Evolutionary conservation across 2,329 filamentous ascomycete genomes (phyloP).

Genomic region (Fusarium annulatum): DNA sequence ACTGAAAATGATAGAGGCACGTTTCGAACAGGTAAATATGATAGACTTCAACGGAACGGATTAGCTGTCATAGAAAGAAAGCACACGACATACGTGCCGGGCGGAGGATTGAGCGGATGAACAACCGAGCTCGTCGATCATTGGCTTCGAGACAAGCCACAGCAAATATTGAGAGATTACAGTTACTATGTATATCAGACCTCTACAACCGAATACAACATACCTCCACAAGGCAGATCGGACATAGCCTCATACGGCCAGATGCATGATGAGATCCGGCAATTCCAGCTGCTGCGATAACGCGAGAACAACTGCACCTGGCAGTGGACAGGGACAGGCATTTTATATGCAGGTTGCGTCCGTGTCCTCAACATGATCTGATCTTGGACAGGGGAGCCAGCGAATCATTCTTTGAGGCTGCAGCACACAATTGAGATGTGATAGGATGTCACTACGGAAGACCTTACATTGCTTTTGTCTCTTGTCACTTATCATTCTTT

Average conservation of each 20-base stretch:
- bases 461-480: background rate
- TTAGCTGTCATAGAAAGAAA: background rate
- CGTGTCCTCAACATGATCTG: background rate
- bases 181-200: background rate
- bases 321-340: background rate
- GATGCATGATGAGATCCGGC: background rate
- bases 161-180: background rate
- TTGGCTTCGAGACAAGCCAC: background rate
- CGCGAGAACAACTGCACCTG: background rate
- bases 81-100: background rate
- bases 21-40: background rate
- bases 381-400: background rate
- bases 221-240: background rate
- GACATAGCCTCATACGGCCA: background rate
- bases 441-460: background rate
- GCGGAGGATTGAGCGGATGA: background rate
- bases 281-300: background rate
- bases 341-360: background rate
- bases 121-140: background rate
- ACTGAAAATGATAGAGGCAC: background rate
- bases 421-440: background rate
- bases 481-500: background rate
- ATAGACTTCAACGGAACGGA: background rate
- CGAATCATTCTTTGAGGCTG: background rate
- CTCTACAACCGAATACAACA: background rate